Evolutionary conservation across 306 rosid species (phyloP).

Genomic region (Abrus precatorius): DNA sequence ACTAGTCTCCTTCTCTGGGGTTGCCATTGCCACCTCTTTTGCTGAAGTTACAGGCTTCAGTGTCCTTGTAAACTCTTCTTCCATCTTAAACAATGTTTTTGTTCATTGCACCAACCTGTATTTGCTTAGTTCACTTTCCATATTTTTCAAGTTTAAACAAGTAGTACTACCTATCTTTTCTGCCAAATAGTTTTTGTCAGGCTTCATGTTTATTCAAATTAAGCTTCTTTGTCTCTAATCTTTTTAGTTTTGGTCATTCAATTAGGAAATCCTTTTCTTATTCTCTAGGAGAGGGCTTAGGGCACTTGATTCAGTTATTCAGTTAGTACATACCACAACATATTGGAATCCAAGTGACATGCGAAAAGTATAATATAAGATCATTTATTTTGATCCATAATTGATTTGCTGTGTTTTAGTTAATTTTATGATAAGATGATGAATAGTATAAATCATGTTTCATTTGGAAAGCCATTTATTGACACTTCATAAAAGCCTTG

Average conservation of each 20-base stretch:
- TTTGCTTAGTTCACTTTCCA: conserved; percentile 6
- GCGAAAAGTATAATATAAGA: neutral
- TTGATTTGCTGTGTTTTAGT: conserved; percentile 5
- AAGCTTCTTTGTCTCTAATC: neutral
- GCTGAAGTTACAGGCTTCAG: conserved; percentile 60
- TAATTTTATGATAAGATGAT: neutral
- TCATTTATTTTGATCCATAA: neutral
- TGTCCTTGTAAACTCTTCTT: conserved; percentile 50
- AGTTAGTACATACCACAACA: neutral
- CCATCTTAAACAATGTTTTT: neutral
- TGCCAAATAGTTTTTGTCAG: neutral
- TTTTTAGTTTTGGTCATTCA: neutral
- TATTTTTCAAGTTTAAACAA: neutral
- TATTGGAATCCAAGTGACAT: neutral
- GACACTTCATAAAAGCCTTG: neutral
- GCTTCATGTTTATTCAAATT: neutral
- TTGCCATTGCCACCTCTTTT: conserved; percentile 62
- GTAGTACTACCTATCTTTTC: neutral
- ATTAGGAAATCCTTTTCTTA: neutral
- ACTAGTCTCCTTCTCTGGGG: conserved; percentile 57
- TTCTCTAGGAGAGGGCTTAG: neutral
- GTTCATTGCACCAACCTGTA: neutral
- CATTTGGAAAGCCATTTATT: neutral
- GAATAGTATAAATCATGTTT: neutral
- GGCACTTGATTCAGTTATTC: neutral